These are phyloP conservation scores for Venturia pyrina DNA, from an alignment of 2,329 filamentous ascomycete species.

Conservation along the genomic window DNA sequence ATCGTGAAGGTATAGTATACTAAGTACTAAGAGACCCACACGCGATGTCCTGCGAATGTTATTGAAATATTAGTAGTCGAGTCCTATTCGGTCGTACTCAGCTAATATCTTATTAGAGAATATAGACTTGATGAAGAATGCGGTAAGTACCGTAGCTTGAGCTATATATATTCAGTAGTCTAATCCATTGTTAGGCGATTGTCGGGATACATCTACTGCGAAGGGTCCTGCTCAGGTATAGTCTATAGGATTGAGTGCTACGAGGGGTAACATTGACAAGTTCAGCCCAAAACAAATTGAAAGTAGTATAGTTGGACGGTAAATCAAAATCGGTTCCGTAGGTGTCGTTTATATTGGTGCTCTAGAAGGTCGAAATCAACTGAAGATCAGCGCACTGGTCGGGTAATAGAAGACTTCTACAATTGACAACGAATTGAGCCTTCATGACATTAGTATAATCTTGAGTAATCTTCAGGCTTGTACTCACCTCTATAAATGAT, in stretches of 20 bases:
- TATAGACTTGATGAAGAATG: background rate
- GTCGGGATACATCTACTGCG: background rate
- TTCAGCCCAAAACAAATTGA: background rate
- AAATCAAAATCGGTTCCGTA: no score
- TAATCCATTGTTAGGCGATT: constrained; percentile 1
- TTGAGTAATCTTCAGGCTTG: no score
- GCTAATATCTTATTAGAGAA: constrained; percentile 1
- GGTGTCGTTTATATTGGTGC: no score
- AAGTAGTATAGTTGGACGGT: constrained; percentile 1
- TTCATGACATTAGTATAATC: no score
- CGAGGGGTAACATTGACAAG: background rate
- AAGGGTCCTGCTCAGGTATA: background rate
- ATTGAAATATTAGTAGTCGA: constrained; percentile 1
- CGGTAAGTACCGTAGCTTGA: background rate
- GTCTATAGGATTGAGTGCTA: background rate
- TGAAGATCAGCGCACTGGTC: no score
- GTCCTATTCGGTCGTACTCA: background rate
- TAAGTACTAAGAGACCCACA: background rate
- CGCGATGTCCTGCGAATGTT: background rate
- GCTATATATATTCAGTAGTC: background rate
- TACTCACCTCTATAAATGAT: no score
- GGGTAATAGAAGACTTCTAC: no score
- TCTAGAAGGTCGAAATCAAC: no score
- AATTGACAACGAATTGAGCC: no score
- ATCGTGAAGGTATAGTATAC: background rate